Evolutionary conservation across 768 basidiomycete genomes (phyloP).

Genomic region (Suillus hirtellus): DNA sequence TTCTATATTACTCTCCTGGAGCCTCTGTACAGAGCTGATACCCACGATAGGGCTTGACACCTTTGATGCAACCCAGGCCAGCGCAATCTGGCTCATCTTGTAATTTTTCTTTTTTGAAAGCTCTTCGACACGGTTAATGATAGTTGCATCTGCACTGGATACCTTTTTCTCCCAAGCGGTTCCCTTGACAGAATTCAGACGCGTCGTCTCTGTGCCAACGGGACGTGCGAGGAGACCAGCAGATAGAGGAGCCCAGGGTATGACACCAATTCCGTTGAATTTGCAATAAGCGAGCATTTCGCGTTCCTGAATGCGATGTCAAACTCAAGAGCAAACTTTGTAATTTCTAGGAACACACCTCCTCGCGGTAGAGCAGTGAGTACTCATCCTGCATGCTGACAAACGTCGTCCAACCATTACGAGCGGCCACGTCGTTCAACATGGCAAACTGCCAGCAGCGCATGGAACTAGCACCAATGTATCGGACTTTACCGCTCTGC

Average conservation of each 20-base stretch:
- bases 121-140: constrained; percentile 42
- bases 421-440: constrained; percentile 45
- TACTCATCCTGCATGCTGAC: constrained; percentile 58
- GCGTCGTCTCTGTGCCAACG: constrained; percentile 25
- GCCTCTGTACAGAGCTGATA: constrained; percentile 32
- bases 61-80: constrained; percentile 43
- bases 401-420: constrained; percentile 52
- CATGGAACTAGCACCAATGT: constrained; percentile 52
- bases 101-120: constrained; percentile 40
- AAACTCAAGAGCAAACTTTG: not conserved
- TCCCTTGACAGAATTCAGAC: constrained; percentile 20
- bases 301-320: constrained; percentile 35
- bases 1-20: constrained; percentile 32
- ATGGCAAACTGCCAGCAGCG: constrained; percentile 45
- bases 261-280: constrained; percentile 50
- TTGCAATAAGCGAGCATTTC: constrained; percentile 48
- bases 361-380: constrained; percentile 54
- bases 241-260: constrained; percentile 51
- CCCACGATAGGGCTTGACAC: constrained; percentile 48
- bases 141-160: constrained; percentile 33
- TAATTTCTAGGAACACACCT: constrained; percentile 29
- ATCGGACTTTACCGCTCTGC: constrained; percentile 48
- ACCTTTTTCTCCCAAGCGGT: constrained; percentile 25
- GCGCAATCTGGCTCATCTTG: constrained; percentile 47
- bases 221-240: constrained; percentile 42